A percentile compares a stretch with the other conserved stretches of the same genome.
phyloP scores from a whole-genome alignment of 192 early-diverging fungal genomes.

The Paraglomus occultum region DNA sequence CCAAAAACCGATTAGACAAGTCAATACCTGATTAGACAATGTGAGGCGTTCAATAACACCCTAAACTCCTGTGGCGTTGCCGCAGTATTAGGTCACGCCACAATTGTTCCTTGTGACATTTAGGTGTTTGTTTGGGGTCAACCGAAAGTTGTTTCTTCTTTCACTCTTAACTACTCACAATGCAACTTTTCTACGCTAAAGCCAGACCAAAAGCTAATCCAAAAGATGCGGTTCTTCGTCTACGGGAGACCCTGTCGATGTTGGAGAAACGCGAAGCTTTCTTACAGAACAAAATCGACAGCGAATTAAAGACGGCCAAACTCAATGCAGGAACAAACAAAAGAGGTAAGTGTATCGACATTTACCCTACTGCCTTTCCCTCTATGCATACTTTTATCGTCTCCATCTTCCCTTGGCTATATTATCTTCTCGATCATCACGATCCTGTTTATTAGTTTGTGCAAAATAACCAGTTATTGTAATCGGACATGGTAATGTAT shows the following conservation, averaged over 20 bases:
- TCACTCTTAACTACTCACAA: too few species aligned
- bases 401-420: background rate
- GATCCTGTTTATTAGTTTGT: background rate
- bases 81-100: too few species aligned
- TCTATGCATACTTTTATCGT: constrained; percentile 11
- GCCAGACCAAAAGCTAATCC: constrained; percentile 67
- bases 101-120: too few species aligned
- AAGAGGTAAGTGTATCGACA: constrained; percentile 63
- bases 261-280: constrained; percentile 92
- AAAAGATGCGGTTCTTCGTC: constrained; percentile 92
- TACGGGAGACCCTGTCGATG: constrained; percentile 89
- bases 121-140: too few species aligned
- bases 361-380: background rate
- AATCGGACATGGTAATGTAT: too few species aligned
- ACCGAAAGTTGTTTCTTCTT: too few species aligned
- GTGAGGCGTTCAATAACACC: too few species aligned
- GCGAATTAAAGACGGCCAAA: constrained; percentile 82
- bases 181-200: constrained; percentile 73
- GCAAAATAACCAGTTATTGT: background rate
- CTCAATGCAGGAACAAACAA: constrained; percentile 92
- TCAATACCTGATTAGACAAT: too few species aligned
- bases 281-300: constrained; percentile 83
- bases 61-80: too few species aligned
- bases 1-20: too few species aligned
- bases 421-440: background rate